Evolutionary conservation across 331 rosid genomes (phyloP), one percentile per base, ranked within the genome.

Genomic region (Saraca asoca): DNA sequence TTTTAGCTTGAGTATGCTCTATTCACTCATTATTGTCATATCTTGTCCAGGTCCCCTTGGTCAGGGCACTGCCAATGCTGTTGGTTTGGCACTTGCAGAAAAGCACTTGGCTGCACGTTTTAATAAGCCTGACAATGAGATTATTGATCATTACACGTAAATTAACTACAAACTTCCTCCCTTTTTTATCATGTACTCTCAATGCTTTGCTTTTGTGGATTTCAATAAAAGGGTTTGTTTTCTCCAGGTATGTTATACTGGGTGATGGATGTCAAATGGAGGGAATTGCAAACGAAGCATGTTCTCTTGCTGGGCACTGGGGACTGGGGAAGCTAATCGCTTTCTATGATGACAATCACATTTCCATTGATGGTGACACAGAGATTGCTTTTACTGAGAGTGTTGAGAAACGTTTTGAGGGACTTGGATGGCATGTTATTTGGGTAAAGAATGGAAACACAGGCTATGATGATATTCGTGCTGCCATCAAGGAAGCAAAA

Each of bases 211-310:
- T 39, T 55, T 44, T 13, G 11, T 41, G 61, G 6, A 51, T 41
- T 64, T 79, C 38, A 14, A 51, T 74, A 7, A 63, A 33, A 33
- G 38, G 12, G 10, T 64, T 70, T 54, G 44, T 60, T 58, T 69
- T 57, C 20, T 61, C 18, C 63, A 91, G 98, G 49, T 92, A 92
- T 68, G 52, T 0, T 79, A 83, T 92, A 16, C 9, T 92, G 50
- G 98, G 98, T 17, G 98, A 92, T 79, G 98, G 98, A 69, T 92
- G 98, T 66, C 92, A 92, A 64, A 92, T 92, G 98, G 98, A 89
- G 85, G 98, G 98, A 44, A 78, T 92, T 66, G 78, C 98, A 14
- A 92, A 92, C 67, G 98, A 92, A 75, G 98, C 41, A 35, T 78
- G 80, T 71, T 92, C 98, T 24, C 96, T 92, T 71, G 98, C 98